phyloP scores from a whole-genome alignment of 106 monocot genomes.

The Dioscorea zingiberensis region DNA sequence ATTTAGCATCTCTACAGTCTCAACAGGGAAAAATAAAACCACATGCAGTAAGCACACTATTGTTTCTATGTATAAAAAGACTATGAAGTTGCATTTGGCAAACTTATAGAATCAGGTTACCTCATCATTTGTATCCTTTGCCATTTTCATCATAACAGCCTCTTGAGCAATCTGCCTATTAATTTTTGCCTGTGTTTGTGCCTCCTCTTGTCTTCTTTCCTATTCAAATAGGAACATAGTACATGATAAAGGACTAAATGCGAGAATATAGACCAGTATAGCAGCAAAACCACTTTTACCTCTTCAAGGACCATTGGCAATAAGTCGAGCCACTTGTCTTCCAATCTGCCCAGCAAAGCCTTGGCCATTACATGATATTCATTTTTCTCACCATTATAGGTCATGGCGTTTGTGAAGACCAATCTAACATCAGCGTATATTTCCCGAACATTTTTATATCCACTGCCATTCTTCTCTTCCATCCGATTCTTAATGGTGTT shows the following conservation, averaged over 20 bases:
- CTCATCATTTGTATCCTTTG: conserved; percentile 64
- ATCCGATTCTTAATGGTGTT: conserved; percentile 69
- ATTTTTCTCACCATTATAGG: conserved; percentile 71
- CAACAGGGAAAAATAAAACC: too few species aligned
- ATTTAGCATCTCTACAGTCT: too few species aligned
- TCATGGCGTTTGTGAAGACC: conserved; percentile 94
- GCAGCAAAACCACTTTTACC: conserved; percentile 29
- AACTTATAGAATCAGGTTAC: conserved; percentile 9
- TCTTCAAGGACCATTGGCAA: conserved; percentile 85
- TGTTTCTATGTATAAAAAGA: too few species aligned
- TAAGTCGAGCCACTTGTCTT: conserved; percentile 83
- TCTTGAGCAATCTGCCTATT: conserved; percentile 28
- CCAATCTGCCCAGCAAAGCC: conserved; percentile 70
- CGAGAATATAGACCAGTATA: too few species aligned
- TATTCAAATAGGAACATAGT: not conserved
- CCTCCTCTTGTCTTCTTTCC: conserved; percentile 77
- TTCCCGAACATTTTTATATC: conserved; percentile 85
- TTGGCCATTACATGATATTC: conserved; percentile 84
- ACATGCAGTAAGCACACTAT: too few species aligned
- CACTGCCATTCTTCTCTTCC: conserved; percentile 68
- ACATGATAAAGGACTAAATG: too few species aligned
- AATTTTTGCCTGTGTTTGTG: conserved; percentile 21
- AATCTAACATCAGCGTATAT: conserved; percentile 93
- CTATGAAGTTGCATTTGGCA: too few species aligned
- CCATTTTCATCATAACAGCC: conserved; percentile 53